phyloP scores from a whole-genome alignment of 345 rosid species.

The Anacardium occidentale region DNA sequence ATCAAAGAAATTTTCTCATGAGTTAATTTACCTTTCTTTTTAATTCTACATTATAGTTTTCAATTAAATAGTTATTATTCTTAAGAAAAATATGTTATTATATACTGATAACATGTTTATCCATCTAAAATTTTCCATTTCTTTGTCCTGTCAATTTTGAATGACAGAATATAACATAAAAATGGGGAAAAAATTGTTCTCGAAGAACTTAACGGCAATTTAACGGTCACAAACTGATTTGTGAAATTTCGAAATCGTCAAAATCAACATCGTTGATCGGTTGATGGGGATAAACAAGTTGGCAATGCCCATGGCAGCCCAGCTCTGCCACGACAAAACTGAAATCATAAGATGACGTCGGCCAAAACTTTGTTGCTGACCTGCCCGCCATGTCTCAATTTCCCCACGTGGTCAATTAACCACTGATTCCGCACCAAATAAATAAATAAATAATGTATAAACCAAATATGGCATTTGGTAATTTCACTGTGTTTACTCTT shows the following conservation, averaged over 20 bases:
- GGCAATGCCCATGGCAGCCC: neutral
- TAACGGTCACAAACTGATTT: neutral
- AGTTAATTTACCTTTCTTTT: too few species aligned
- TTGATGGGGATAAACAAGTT: too few species aligned
- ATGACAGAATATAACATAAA: too few species aligned
- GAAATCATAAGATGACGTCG: constrained; percentile 24
- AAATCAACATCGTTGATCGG: neutral
- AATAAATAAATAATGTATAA: constrained; percentile 16
- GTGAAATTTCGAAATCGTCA: too few species aligned
- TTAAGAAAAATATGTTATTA: too few species aligned
- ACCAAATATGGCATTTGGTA: neutral
- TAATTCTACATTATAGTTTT: too few species aligned
- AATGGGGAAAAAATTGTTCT: too few species aligned
- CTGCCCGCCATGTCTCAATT: constrained; percentile 31
- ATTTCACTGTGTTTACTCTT: neutral
- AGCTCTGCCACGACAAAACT: constrained; percentile 5
- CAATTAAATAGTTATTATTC: too few species aligned
- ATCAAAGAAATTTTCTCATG: too few species aligned
- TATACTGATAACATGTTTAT: too few species aligned
- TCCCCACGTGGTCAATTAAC: constrained; percentile 35
- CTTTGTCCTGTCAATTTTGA: too few species aligned
- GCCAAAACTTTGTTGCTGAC: constrained; percentile 9
- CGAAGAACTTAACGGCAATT: neutral
- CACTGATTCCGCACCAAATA: neutral
- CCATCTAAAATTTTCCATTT: too few species aligned